Base-by-base conservation (phyloP, 257 asterid species). In the Capsicum chinense region DNA sequence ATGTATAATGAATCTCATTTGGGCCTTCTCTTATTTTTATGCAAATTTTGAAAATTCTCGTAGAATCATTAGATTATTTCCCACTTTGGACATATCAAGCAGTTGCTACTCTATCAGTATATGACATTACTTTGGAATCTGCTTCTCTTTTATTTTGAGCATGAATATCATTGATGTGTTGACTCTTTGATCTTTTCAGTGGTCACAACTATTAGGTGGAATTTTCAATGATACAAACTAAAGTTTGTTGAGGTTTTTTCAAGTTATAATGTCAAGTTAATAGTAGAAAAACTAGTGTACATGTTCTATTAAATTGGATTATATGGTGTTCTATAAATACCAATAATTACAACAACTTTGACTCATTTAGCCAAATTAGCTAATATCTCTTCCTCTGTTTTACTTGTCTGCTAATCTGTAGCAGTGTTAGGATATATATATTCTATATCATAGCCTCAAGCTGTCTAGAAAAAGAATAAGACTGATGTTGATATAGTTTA, bases 201-300 rank as follows among this genome's bases (percentile, higher is more conserved):
- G 90, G 89, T 92, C 95, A 50, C 85, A 87, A 26, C 81, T 83
- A 81, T 84, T 93, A 78, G 91, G 93, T 80, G 97, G 97, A 74
- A 81, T 87, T 56, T 95, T 95, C 82, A 95, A 93, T 7, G 97
- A 92, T 91, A 95, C 98, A 44, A 95, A 95, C 89, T 95, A 91
- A 88, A 95, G 98, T 85, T 26, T 26, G 26, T 26, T 26, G 26
- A 26, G 26, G 26, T 26, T 26, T 26, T 26, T 0, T 26, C 1
- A 26, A 26, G 26, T 26, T 26, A 26, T 26, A 26, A 26, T 26
- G 26, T 26, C 26, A 26, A 26, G 26, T 26, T 26, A 26, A 26
- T 26, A 26, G 26, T 26, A 26, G 26, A 5, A 68, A 47, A 2
- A 48, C 70, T 19, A 47, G 44, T 73, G 80, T 39, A 48, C 16